phyloP scores from a whole-genome alignment of 768 basidiomycete species.

The Podaxis sp. region DNA sequence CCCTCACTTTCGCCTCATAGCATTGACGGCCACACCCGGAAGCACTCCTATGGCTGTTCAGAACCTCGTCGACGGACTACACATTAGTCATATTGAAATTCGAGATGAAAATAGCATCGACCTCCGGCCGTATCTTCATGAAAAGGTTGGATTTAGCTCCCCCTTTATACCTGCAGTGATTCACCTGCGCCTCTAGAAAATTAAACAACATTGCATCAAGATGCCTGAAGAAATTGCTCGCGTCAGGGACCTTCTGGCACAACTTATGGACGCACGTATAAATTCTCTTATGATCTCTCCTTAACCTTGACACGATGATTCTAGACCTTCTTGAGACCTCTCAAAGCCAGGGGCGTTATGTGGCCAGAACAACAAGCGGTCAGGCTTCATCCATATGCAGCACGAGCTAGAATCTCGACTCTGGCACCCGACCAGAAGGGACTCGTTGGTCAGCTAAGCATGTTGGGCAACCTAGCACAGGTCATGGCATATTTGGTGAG shows the following conservation, averaged over 20 bases:
- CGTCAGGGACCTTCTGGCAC: constrained; percentile 66
- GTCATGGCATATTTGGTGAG: constrained; percentile 88
- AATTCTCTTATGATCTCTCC: background rate
- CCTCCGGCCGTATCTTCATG: constrained; percentile 80
- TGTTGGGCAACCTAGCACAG: constrained; percentile 61
- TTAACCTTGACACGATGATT: constrained; percentile 5
- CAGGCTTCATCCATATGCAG: constrained; percentile 44
- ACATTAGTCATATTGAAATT: constrained; percentile 94
- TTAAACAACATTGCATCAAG: constrained; percentile 75
- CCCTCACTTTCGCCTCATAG: constrained; percentile 88
- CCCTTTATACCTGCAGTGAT: background rate
- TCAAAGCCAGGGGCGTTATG: constrained; percentile 21
- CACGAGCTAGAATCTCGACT: constrained; percentile 42
- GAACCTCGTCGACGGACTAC: constrained; percentile 84
- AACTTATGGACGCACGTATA: constrained; percentile 68
- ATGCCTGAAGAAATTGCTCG: constrained; percentile 68
- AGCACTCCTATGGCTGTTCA: constrained; percentile 86
- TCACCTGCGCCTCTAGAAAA: constrained; percentile 42
- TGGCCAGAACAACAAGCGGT: constrained; percentile 35
- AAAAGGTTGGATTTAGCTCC: constrained; percentile 57
- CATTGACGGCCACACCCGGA: constrained; percentile 95
- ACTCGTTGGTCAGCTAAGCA: constrained; percentile 51
- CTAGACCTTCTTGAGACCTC: constrained; percentile 26
- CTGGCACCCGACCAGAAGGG: constrained; percentile 42
- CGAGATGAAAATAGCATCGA: constrained; percentile 90